These are phyloP conservation scores for Gracilaria caudata DNA, from an alignment of 23 red algal species.

Conservation along the genomic window DNA sequence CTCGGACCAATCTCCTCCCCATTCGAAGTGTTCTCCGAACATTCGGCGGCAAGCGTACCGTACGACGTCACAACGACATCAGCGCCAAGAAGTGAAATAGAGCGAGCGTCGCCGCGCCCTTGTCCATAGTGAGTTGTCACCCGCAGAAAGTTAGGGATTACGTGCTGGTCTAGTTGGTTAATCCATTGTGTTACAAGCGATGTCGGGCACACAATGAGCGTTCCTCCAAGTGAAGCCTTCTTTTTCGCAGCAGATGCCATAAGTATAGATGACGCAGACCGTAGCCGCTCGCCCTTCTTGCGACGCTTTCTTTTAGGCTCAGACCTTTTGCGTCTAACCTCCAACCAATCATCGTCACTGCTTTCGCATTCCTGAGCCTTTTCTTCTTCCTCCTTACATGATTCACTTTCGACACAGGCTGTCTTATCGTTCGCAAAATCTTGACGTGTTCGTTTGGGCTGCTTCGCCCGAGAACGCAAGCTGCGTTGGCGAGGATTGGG, in stretches of 20 bases:
- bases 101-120: constrained; percentile 32
- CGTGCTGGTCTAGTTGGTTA: constrained; percentile 63
- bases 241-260: not conserved
- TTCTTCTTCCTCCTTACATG: not conserved
- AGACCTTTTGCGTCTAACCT: not conserved
- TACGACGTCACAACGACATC: constrained; percentile 94
- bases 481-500: not conserved
- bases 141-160: constrained; percentile 49
- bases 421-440: not conserved
- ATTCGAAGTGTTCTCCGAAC: constrained; percentile 35
- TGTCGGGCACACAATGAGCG: constrained; percentile 72
- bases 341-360: constrained; percentile 23
- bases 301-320: not conserved
- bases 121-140: constrained; percentile 58
- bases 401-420: too few relatives aligned
- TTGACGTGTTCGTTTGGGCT: not conserved
- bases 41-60: constrained; percentile 62
- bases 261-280: not conserved
- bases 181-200: constrained; percentile 78
- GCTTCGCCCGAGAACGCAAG: constrained; percentile 16
- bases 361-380: not conserved
- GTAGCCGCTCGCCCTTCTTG: not conserved
- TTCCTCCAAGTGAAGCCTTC: constrained; percentile 52
- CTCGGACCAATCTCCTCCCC: not conserved
- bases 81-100: constrained; percentile 42